Evolutionary conservation across 345 rosid genomes (phyloP), one percentile per base, ranked within the genome.

Genomic region (Lepidium africanum): DNA sequence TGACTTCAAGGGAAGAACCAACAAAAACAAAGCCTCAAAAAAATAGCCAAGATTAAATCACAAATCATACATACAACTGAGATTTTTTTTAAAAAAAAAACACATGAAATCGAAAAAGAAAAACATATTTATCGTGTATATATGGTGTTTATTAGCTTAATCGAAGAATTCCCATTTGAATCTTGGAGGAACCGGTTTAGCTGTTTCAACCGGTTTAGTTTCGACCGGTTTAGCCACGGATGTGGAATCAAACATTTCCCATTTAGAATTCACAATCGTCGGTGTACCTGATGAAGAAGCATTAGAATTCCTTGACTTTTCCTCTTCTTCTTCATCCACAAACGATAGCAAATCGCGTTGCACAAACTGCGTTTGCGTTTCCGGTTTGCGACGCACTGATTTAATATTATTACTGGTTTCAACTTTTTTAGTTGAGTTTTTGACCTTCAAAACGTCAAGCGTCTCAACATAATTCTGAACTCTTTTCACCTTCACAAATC

Each of bases 141-240:
- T 65, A 66, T 64, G 38, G 33, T 49, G 45, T 65, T 65, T n/a
- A 46, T 65, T n/a, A 46, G 51, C 70, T 79, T 79, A 87, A 63
- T 87, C 89, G 62, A 87, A 85, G 74, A 94, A 84, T 71, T 94
- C 99, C 99, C 99, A 91, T 32, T 85, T 83, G 75, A 85, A 94
- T 77, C 84, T 84, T 5, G 96, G 96, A 55, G 84, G 90, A 15
- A 71, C 79, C 49, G 77, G 75, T 69, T 77, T 79, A 69, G 56
- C 43, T 17, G 83, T 15, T 73, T 62, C 63, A 2, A 10, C 68
- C 40, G 77, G 37, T 32, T 86, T 73, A 2, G n/a, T n/a, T n/a
- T n/a, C n/a, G n/a, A n/a, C n/a, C n/a, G n/a, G n/a, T n/a, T n/a
- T n/a, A n/a, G 73, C 36, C 41, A 76, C 59, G 30, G 86, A 72